phyloP scores from a whole-genome alignment of 2,329 filamentous ascomycete species.

The Ophioceras dolichostomum region DNA sequence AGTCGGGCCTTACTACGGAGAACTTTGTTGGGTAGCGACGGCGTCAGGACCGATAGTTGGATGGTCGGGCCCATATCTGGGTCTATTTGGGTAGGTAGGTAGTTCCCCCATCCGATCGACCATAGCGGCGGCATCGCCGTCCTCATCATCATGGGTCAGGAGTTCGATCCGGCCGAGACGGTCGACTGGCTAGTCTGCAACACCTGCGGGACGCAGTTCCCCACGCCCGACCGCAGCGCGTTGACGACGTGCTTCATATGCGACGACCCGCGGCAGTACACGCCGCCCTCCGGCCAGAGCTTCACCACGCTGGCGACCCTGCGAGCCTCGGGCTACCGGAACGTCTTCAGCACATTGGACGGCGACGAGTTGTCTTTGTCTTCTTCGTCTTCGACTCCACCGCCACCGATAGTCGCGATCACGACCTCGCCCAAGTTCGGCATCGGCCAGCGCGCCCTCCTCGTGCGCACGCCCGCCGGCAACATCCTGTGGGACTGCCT shows the following conservation, averaged over 20 bases:
- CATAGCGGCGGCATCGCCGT: too few relatives aligned
- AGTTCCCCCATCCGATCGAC: too few relatives aligned
- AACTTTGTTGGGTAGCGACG: too few relatives aligned
- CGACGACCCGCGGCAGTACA: slow-evolving; percentile 61
- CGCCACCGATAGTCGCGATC: slow-evolving; percentile 35
- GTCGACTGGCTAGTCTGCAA: slow-evolving; percentile 42
- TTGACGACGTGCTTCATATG: slow-evolving; percentile 55
- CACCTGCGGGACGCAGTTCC: slow-evolving; percentile 60
- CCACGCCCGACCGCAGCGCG: slow-evolving; percentile 31
- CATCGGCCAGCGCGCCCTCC: slow-evolving; percentile 63
- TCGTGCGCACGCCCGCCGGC: slow-evolving; percentile 51
- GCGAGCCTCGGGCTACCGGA: slow-evolving; percentile 28
- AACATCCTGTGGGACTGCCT: slow-evolving; percentile 76
- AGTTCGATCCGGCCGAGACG: slow-evolving; percentile 7
- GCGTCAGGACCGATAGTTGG: too few relatives aligned
- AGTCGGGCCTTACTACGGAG: too few relatives aligned
- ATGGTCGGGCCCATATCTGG: too few relatives aligned
- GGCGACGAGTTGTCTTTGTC: too few relatives aligned
- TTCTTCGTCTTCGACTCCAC: too few relatives aligned
- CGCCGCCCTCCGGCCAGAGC: slow-evolving; percentile 49
- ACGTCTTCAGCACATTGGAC: slow-evolving; percentile 36
- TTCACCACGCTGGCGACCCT: slow-evolving; percentile 49
- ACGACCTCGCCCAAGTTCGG: slow-evolving; percentile 45
- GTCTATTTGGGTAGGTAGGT: too few relatives aligned
- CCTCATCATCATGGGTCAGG: neutral